These are phyloP conservation scores for Pseudocercospora vitis DNA, from an alignment of 2,329 filamentous ascomycete genomes.

Conservation along the genomic window DNA sequence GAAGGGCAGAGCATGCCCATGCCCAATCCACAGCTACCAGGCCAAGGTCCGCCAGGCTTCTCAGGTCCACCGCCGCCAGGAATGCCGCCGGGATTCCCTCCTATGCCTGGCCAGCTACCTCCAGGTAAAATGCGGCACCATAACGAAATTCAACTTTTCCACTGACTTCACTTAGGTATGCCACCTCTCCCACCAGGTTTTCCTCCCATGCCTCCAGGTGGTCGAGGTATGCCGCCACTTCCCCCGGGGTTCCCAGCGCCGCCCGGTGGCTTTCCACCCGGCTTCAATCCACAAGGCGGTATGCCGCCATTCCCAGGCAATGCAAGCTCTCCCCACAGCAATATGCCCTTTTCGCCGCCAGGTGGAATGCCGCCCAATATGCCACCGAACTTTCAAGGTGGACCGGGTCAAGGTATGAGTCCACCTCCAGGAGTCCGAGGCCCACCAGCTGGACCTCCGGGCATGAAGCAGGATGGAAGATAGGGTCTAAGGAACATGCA, in stretches of 20 bases:
- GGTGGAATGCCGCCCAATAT: constrained; percentile 22
- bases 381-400: constrained; percentile 16
- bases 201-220: constrained; percentile 26
- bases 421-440: constrained; percentile 24
- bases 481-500: too few species aligned
- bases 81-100: constrained; percentile 35
- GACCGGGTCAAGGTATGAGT: constrained; percentile 19
- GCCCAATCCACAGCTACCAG: constrained; percentile 56
- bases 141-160: not conserved
- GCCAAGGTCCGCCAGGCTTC: constrained; percentile 30
- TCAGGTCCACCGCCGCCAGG: constrained; percentile 33
- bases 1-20: constrained; percentile 80
- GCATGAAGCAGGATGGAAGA: not conserved
- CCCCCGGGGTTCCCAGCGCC: constrained; percentile 41
- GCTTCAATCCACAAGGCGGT: constrained; percentile 37
- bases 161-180: constrained; percentile 23
- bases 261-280: constrained; percentile 40
- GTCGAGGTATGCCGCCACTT: constrained; percentile 30
- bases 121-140: constrained; percentile 21
- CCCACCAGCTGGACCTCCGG: constrained; percentile 19
- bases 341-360: constrained; percentile 40
- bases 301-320: constrained; percentile 36
- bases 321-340: constrained; percentile 22
- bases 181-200: constrained; percentile 30
- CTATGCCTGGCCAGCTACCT: constrained; percentile 24